Evolutionary conservation across 2,329 filamentous ascomycete genomes (phyloP), one percentile per base, ranked within the genome.

Genomic region (Lithohypha guttulata): DNA sequence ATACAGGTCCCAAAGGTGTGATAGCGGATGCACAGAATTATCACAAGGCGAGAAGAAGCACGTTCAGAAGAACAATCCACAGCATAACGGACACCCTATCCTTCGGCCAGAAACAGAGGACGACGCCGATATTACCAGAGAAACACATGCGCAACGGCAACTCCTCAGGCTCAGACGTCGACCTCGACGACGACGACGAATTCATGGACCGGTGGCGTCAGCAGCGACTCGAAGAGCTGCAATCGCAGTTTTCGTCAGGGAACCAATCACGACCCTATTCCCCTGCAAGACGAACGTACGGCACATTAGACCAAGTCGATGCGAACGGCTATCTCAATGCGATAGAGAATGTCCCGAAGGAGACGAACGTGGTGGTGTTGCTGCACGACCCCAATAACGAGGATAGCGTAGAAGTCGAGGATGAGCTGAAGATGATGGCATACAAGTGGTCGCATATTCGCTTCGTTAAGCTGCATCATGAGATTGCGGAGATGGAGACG

Each of bases 301-400:
- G 91, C 15, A 74, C 72, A 9, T 66, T 96, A 46, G 81, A 87
- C 45, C 73, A 77, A 43, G 91, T 96, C 1, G 87, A 96, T 65
- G 89, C 85, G 6, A 68, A 81, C 48, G 91, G 87, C 13, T 98
- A 93, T 54, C 72, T 98, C n/a, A 87, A 96, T 60, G 87, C 89
- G 40, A 85, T 96, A 51, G 91, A 98, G 64, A 91, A 85, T 62
- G 84, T 89, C 3, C 70, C 77, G 26, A 64, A 78, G 33, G 83
- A 89, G 32, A 89, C 84, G 0, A 73, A 82, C 3, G 87, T 96
- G 2, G 81, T 95, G 2, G 91, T 98, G 19, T 93, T 89, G 63
- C 86, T 98, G 49, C 91, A 86, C 59, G 86, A 95, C 55, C 74
- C 83, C 45, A 73, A 82, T 83, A 93, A 81, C 44, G 71, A 80